Evolutionary conservation across 495 filamentous ascomycete genomes (phyloP), one percentile per base, ranked within the genome.

Genomic region (Niebla homalea): DNA sequence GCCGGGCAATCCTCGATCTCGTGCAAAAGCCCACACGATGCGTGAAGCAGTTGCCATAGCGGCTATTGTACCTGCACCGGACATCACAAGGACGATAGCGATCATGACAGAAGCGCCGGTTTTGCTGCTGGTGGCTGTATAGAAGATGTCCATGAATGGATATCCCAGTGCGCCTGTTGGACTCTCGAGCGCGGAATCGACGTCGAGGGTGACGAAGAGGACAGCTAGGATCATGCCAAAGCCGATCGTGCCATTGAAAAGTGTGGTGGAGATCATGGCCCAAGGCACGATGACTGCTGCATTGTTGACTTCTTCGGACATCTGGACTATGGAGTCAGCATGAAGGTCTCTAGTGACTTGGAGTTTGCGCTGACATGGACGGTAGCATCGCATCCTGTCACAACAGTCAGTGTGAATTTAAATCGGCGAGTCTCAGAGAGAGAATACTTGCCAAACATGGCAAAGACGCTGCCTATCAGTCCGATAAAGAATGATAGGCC

Each of bases 21-120:
- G 64, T 0, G 74, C 66, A 51, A 79, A 78, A 0, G 74, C 70
- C 74, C 74, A 80, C 22, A 72, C 63, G 55, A 75, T 66, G 2
- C 77, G 67, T 10, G 75, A 76, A 1, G 70, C 58, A 0, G 74
- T 67, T 18, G 75, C 74, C 29, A 73, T 51, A 53, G 68, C 64
- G 7, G 70, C 65, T 11, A 77, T 66, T 1, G 64, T 64, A 0
- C 65, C 67, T 11, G 63, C 67, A n/a, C 67, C 54, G 5, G 60
- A 62, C 47, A 75, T 62, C 1, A 68, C 56, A 0, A 71, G 63
- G 2, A 77, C 42, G 15, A 77, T 67, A 8, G 65, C 62, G 1
- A 59, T 58, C 70, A 78, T 72, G 0, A 64, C 59, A 3, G 65
- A 62, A 0, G 73, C 67, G 1, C 70, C 75, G 4, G 58, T 57